Percentiles rank a stretch among this genome's conserved stretches.
Conservation (phyloP, 768 basidiomycete species). For the Lyophyllum shimeji region DNA sequence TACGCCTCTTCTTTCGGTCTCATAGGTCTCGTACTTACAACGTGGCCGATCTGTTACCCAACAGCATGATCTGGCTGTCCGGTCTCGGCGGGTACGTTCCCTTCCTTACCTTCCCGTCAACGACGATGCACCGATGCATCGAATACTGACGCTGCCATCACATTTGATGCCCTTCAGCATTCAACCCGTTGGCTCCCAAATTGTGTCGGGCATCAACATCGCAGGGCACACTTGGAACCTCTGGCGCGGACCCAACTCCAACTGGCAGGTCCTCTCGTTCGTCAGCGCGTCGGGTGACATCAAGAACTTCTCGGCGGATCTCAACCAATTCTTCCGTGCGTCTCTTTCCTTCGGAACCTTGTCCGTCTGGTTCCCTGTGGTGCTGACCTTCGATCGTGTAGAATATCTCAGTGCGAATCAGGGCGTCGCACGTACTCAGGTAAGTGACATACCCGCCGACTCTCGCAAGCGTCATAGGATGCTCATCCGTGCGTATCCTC, state of each 20-base stretch:
- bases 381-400: constrained; percentile 13
- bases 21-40: background rate
- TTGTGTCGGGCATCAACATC: constrained; percentile 37
- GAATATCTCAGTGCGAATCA: constrained; percentile 46
- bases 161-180: constrained; percentile 45
- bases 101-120: background rate
- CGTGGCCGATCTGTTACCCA: no score
- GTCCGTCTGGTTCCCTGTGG: background rate
- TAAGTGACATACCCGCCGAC: constrained; percentile 17
- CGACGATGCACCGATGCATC: background rate
- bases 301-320: constrained; percentile 48
- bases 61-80: constrained; percentile 62
- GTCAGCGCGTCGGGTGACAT: constrained; percentile 48
- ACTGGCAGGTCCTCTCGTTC: constrained; percentile 60
- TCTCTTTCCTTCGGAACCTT: background rate
- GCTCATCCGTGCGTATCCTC: no score
- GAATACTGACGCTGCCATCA: background rate
- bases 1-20: constrained; percentile 21
- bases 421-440: constrained; percentile 48
- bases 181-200: constrained; percentile 53
- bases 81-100: constrained; percentile 47
- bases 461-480: background rate
- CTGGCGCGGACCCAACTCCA: constrained; percentile 52
- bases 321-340: constrained; percentile 57
- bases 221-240: constrained; percentile 56